Base-by-base conservation (phyloP, 257 asterid genomes). In the Dorcoceras hygrometricum region DNA sequence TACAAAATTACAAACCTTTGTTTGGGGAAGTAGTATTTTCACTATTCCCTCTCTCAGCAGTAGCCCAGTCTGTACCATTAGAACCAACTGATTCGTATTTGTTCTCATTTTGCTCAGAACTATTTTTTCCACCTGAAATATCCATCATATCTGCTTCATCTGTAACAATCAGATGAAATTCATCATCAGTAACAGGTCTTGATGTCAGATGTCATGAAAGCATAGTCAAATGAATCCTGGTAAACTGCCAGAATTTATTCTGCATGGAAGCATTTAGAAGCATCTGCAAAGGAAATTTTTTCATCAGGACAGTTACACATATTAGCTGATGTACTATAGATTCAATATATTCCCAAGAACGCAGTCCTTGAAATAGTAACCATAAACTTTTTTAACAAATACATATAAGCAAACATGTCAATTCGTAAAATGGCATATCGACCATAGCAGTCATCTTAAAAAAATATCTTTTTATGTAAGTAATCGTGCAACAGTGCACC, bases 1-100 rank as follows among this genome's bases (percentile, higher is more conserved):
- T 23, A 50, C 59, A 7, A 39, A 60, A 67, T 57, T 55, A 74
- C 77, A 55, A 46, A 86, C 96, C 93, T 83, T 66, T 66, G 56
- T 76, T 19, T 66, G 62, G 28, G 67, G 71, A 66, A 29, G 72
- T 68, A 65, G 69, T 63, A 77, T 68, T 65, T 48, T 72, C 71
- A 65, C 23, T 60, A 69, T 71, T 58, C 57, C 65, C 80, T 51
- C 73, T 68, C 70, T 55, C 67, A 18, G 22, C 62, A 23, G 83
- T 59, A 12, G 58, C 26, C 59, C 66, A 62, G 48, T 14, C 14
- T 43, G 22, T 43, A 64, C 39, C 75, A 53, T 76, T 63, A 62
- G 85, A 78, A 67, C 71, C 75, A 28, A 28, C 59, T 18, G 77
- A 54, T 67, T 78, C 75, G 28, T 64, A 73, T 61, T 53, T 54